Base-by-base conservation (phyloP, 108 stramenopile species). In the Fragilariopsis cylindrus region DNA sequence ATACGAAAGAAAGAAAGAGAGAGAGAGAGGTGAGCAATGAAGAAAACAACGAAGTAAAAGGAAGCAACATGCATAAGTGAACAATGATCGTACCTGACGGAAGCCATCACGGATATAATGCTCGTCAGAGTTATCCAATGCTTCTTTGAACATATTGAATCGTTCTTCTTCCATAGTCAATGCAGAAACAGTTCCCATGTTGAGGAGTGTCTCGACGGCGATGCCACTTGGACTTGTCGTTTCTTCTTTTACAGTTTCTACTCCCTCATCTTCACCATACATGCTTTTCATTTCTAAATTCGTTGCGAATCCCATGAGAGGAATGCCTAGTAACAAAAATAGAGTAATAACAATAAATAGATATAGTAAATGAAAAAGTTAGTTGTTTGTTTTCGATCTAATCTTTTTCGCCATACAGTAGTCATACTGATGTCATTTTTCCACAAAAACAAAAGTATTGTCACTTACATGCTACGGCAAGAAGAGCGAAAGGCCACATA, bases 401-500 rank as follows among this genome's bases (percentile, higher is more conserved):
- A 30, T 30, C 30, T 30, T 30, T 30, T 30, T 30, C 30, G 30
- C 30, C 30, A 30, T 30, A 21, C 21, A 21, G 21, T 21, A 21
- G 21, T 21, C 21, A 1, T 21, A 30, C 30, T 30, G 30, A 30
- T 30, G 30, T 30, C 30, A 30, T 30, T 30, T 30, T 30, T 2
- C 30, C 30, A 30, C 30, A 30, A 30, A 30, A 30, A 30, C 30
- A 30, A 2, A 30, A 30, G 30, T 30, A 30, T 30, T 30, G 2
- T 30, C 30, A 30, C 30, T 30, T 30, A 30, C 82, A 84, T 3
- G 48, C 84, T 16, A 95, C 58, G 7, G 89, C 80, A 50, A 97
- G 56, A 49, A 94, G 60, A 5, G 96, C 92, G 67, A 97, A 91
- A 2, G 85, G 88, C 95, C 95, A 94, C 86, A 91, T 90, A 65